Evolutionary conservation across 345 rosid genomes (phyloP), one percentile per base, ranked within the genome.

Genomic region (Lepidium africanum): DNA sequence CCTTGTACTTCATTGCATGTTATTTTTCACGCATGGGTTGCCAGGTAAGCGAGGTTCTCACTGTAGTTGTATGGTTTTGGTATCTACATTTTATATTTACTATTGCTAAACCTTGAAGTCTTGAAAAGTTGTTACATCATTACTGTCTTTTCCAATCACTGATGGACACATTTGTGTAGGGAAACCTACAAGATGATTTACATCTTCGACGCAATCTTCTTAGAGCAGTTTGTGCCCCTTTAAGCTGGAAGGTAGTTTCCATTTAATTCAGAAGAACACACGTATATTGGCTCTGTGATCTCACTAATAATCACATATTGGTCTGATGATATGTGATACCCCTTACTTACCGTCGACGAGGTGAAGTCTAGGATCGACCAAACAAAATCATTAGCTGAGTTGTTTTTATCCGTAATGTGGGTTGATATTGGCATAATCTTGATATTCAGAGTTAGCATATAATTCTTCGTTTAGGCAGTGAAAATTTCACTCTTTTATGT

Each of bases 21-120:
- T 93, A 87, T 79, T 88, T 87, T 83, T 85, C 96, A 57, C 81
- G 81, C 60, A 88, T 83, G 79, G 88, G 86, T 67, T 86, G 90
- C 77, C 97, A 93, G 77, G 97, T 85, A 82, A 86, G 86, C 84
- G 32, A 48, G 65, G 16, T 75, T 57, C 45, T 71, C 43, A 43
- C 60, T 52, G 54, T 46, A 51, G 10, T 38, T 39, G 47, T 65
- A 48, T 65, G 59, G 32, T 49, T 40, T 49, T 32, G 43, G 65
- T 72, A 7, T 70, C 55, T 63, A 65, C 63, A 25, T 43, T 35
- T 15, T 37, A 11, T 38, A 23, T 63, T 71, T 32, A 37, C 21
- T 53, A 58, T 56, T 63, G 17, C 36, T 40, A n/a, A 47, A 57
- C 59, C 14, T 27, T 49, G 21, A 32, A 48, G 49, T 74, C 41